Evolutionary conservation across 2,329 filamentous ascomycete species (phyloP), one percentile per base, ranked within the genome.

Genomic region (Colletotrichum sansevieriae): DNA sequence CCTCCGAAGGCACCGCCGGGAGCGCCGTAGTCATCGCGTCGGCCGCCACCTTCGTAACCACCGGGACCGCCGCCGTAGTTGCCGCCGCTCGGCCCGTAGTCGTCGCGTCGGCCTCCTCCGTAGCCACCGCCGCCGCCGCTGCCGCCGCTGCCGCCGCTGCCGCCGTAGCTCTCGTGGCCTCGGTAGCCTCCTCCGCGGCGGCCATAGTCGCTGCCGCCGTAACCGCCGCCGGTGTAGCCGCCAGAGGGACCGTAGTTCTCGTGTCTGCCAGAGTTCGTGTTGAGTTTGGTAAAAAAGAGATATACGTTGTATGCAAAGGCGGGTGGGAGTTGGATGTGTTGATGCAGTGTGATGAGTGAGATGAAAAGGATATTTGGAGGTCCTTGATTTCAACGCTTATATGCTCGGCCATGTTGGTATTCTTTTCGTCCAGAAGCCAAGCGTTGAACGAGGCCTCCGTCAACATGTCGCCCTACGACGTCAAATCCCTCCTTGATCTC

Each of bases 171-270:
- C 18, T 18, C 18, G 18, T 18, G 18, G 18, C 18, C 1, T 18
- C 18, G 1, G 18, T 18, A 18, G 18, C 18, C 18, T 18, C 18
- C 18, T 2, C 18, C 18, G 18, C 18, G 18, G 18, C 18, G 18
- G 18, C 18, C 18, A 18, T 18, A 18, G 18, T 18, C 18, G 18
- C 18, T 18, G 18, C 18, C 18, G 18, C 18, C 18, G 18, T 18
- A 18, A 18, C 18, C 18, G 18, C 63, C 56, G 29, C 65, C 52
- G 35, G 52, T 60, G 60, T 65, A 65, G 46, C 62, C 63, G 35
- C 55, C 63, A 3, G 65, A 60, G 61, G 59, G 52, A 37, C 65
- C 65, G 49, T 68, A 65, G 61, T 68, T 68, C 12, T 65, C 62
- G 20, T 65, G 55, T 66, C 66, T 66, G 29, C 66, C 62, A 35